Evolutionary conservation across 257 asterid genomes (phyloP), one percentile per base, ranked within the genome.

Genomic region (Vinca minor): DNA sequence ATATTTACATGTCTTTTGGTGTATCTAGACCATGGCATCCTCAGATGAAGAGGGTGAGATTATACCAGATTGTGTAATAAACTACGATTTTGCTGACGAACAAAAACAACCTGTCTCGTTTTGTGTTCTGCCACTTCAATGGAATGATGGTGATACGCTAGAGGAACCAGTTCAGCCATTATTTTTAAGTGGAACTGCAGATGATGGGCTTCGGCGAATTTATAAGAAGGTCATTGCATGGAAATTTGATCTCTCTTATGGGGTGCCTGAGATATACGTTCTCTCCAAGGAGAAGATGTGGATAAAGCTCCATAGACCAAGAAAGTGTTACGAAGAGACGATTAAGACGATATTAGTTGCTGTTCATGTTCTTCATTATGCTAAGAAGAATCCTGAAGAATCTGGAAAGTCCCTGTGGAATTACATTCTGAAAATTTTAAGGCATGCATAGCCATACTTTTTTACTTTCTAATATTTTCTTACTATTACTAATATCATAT

Each of bases 31-130:
- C 63, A 85, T 85, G 94, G 77, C 72, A 34, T 75, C 78, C 15
- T 85, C 88, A n/a, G 91, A 80, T 17, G 94, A 87, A 69, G 95
- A 85, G 64, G 91, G 91, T 64, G 96, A 87, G 69, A 77, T 85
- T 53, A 65, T 68, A 11, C 70, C 78, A n/a, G 78, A 66, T 45
- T 44, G 73, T 29, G 78, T 83, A 39, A 70, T 76, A 1, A 70
- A 82, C 63, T 87, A 74, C 71, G 62, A 70, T 50, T 72, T 87
- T 36, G 81, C 75, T 36, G 66, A 76, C 63, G 26, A 48, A 44
- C 44, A 75, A 62, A 77, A 64, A 28, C 67, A 63, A 48, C 80
- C 58, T 6, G 69, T 77, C 62, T 73, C 94, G 4, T 82, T 87
- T 66, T 76, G 87, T 25, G 50, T 68, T 38, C 71, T 87, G 41